Evolutionary conservation across 352 stramenopile genomes (phyloP), one percentile per base, ranked within the genome.

Genomic region (Thalassiosira mediterranea): DNA sequence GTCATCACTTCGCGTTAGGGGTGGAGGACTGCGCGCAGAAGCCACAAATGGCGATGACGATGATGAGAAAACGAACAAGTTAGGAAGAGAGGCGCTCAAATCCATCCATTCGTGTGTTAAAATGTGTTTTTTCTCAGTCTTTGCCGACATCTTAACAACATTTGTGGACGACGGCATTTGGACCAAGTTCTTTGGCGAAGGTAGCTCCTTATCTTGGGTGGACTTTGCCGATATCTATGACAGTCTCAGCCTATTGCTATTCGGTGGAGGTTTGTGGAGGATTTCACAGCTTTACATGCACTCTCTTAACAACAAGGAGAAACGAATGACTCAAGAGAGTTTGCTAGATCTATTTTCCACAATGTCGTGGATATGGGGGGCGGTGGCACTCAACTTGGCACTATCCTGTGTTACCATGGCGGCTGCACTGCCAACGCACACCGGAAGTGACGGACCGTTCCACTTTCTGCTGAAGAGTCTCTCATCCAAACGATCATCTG

Each of bases 281-380:
- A 25, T 67, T 37, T 67, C 58, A 3, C 3, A 65, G 4, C 28
- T 67, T 19, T 67, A 67, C 21, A 37, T 40, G 4, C 17, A 17
- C 7, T 60, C 5, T 32, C 29, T 67, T 19, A 10, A 10, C 13
- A 32, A 2, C 25, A 11, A 57, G 17, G 21, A 67, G 29, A 37
- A 26, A 32, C n/a, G n/a, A n/a, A 67, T 67, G 58, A 10, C 2
- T 7, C 8, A 67, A 15, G 58, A 67, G 23, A 58, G 21, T 26
- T 25, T 67, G 11, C 17, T 67, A 2, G 44, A 67, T n/a, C n/a
- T 67, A 44, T 58, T 67, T 5, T 3, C 1, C 3, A 28, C 58
- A 10, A 67, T 67, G 58, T 5, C 3, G 4, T 34, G 34, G 58
- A 67, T 67, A 57, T 67, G 58, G 58, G 58, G 58, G 3, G 21